These are phyloP conservation scores for Hydnomerulius pinastri DNA, from an alignment of 768 basidiomycete genomes.

Conservation along the genomic window DNA sequence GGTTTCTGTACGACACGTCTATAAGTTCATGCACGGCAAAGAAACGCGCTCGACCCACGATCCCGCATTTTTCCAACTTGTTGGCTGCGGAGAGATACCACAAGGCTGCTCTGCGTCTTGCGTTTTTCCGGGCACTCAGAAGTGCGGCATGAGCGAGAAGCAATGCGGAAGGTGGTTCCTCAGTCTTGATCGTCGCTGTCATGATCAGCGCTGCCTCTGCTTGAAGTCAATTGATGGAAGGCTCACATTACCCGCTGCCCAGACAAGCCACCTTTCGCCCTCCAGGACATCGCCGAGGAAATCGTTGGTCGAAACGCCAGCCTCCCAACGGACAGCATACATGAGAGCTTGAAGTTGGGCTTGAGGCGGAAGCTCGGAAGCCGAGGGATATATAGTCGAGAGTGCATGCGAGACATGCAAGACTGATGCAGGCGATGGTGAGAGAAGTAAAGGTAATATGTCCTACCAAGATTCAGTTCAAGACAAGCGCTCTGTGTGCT, in stretches of 20 bases:
- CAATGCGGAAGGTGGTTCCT: constrained; percentile 81
- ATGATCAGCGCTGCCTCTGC: constrained; percentile 26
- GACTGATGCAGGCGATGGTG: constrained; percentile 63
- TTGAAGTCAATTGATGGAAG: not conserved
- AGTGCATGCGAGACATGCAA: constrained; percentile 66
- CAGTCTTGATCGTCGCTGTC: constrained; percentile 54
- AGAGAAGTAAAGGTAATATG: constrained; percentile 71
- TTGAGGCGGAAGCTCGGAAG: constrained; percentile 54
- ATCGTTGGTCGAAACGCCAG: constrained; percentile 56
- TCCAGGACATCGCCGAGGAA: constrained; percentile 61
- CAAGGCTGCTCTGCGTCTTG: constrained; percentile 66
- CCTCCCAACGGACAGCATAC: constrained; percentile 79
- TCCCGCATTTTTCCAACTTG: constrained; percentile 79
- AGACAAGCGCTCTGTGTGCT: not conserved
- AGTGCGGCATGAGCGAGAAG: constrained; percentile 79
- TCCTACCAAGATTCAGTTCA: constrained; percentile 52
- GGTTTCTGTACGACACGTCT: constrained; percentile 60
- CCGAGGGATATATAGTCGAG: constrained; percentile 43
- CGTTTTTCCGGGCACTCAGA: constrained; percentile 58
- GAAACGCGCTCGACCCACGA: constrained; percentile 51
- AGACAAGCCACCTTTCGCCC: constrained; percentile 85
- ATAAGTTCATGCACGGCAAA: constrained; percentile 3
- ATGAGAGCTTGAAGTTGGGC: constrained; percentile 69
- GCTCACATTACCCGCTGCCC: constrained; percentile 81
- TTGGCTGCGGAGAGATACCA: constrained; percentile 82